These are phyloP conservation scores for Oryza officinalis DNA, from an alignment of 176 grass and related monocot genomes.

Conservation along the genomic window DNA sequence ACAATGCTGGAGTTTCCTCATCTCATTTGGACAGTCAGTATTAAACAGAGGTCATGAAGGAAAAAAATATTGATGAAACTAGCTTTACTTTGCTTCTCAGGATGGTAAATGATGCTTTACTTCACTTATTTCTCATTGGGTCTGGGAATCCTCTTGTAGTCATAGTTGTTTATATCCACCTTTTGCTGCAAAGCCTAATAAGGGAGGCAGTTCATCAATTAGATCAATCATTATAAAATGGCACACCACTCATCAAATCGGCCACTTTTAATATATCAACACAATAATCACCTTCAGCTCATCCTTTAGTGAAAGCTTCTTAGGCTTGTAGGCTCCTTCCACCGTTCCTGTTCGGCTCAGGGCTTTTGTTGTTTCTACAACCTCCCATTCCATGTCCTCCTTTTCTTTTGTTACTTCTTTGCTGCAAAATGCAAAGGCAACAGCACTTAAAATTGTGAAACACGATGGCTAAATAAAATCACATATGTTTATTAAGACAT, in stretches of 20 bases:
- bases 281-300: slow-evolving; percentile 66
- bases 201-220: not conserved
- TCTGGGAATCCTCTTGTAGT: slow-evolving; percentile 77
- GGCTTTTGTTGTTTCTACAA: slow-evolving; percentile 81
- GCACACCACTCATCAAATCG: not conserved
- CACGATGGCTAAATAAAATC: slow-evolving; percentile 2
- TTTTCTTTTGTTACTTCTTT: slow-evolving; percentile 96
- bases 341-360: slow-evolving; percentile 68
- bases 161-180: slow-evolving; percentile 86
- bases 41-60: not conserved
- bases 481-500: not conserved
- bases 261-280: slow-evolving; percentile 6
- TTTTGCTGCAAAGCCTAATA: slow-evolving; percentile 82
- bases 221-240: not conserved
- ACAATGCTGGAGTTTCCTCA: too few species aligned
- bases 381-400: slow-evolving; percentile 95
- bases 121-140: slow-evolving; percentile 61
- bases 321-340: slow-evolving; percentile 75
- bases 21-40: not conserved
- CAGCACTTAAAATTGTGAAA: slow-evolving; percentile 23
- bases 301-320: slow-evolving; percentile 83
- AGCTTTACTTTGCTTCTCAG: not conserved
- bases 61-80: not conserved
- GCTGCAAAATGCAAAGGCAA: slow-evolving; percentile 43
- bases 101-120: not conserved